A percentile compares a stretch with the other conserved stretches of the same genome.
These are phyloP conservation scores for Biscutella auriculata DNA, from an alignment of 441 rosid genomes.

Conservation along the genomic window DNA sequence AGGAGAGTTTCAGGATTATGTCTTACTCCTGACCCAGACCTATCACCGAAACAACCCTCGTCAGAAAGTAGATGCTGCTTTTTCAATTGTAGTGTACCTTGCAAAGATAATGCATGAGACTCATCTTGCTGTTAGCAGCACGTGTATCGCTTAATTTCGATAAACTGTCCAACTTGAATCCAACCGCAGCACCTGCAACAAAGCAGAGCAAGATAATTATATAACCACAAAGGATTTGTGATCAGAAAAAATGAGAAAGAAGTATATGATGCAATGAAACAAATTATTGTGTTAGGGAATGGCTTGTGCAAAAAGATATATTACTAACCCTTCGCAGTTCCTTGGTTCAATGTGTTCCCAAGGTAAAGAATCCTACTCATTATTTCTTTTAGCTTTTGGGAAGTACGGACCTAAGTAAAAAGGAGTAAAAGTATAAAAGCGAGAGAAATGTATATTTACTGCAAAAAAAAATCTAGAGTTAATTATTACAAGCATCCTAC, in stretches of 20 bases:
- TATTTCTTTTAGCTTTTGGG: slow-evolving; percentile 74
- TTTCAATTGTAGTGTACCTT: slow-evolving; percentile 35
- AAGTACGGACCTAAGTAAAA: slow-evolving; percentile 61
- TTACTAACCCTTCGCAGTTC: slow-evolving; percentile 85
- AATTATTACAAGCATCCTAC: slow-evolving; percentile 27
- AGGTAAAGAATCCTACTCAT: slow-evolving; percentile 80
- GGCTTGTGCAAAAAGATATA: background rate
- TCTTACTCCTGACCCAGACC: background rate
- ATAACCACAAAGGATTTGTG: slow-evolving; percentile 9
- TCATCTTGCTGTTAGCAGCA: slow-evolving; percentile 85
- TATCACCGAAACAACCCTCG: background rate
- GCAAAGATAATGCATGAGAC: slow-evolving; percentile 97
- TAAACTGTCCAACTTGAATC: slow-evolving; percentile 97
- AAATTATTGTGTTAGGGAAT: background rate
- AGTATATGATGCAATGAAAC: background rate
- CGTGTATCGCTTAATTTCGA: slow-evolving; percentile 87
- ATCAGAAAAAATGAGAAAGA: slow-evolving; percentile 6
- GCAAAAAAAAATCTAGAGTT: slow-evolving; percentile 7
- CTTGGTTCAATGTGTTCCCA: slow-evolving; percentile 89
- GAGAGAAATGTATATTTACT: slow-evolving; percentile 3
- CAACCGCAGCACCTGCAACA: slow-evolving; percentile 83
- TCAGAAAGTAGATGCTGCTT: background rate
- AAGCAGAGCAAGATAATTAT: background rate
- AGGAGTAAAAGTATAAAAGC: slow-evolving; percentile 13
- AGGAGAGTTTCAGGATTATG: slow-evolving; percentile 7